Evolutionary conservation across 2,329 filamentous ascomycete species (phyloP).

Genomic region (Geoglossum cookeanum): DNA sequence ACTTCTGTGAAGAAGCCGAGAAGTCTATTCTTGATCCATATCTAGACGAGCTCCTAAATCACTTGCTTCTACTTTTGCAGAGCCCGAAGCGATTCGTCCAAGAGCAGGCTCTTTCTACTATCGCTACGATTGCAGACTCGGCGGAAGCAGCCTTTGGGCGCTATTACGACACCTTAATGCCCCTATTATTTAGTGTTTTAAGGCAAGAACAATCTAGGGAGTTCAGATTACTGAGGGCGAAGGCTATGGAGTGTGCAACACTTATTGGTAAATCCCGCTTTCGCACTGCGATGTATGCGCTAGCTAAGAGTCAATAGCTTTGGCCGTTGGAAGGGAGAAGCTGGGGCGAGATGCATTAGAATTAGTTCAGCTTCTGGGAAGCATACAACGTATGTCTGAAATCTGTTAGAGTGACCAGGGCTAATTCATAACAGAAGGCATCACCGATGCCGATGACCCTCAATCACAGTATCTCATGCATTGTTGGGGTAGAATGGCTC

Average conservation of each 20-base stretch:
- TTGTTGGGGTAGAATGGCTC: conserved; percentile 98
- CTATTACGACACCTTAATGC: conserved; percentile 95
- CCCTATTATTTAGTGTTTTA: conserved; percentile 74
- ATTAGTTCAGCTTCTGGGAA: conserved; percentile 70
- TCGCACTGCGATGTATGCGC: background rate
- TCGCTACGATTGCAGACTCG: conserved; percentile 96
- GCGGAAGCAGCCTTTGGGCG: conserved; percentile 86
- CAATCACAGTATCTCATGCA: conserved; percentile 95
- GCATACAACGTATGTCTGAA: conserved; percentile 44
- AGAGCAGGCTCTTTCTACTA: conserved; percentile 92
- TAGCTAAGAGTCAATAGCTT: conserved; percentile 26
- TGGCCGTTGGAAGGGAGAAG: conserved; percentile 85
- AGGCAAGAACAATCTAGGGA: conserved; percentile 86
- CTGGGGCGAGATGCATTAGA: conserved; percentile 76
- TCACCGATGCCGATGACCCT: conserved; percentile 81
- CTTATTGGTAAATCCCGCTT: conserved; percentile 37
- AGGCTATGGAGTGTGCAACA: conserved; percentile 98
- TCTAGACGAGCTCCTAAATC: conserved; percentile 67
- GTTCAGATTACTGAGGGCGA: conserved; percentile 73
- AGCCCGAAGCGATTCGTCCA: conserved; percentile 93
- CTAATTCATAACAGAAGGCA: conserved; percentile 30
- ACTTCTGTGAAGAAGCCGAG: conserved; percentile 97
- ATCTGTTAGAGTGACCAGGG: background rate
- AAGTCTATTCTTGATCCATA: conserved; percentile 84
- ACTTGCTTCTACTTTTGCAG: conserved; percentile 72